Evolutionary conservation across 1,139 yeast genomes (phyloP), one percentile per base, ranked within the genome.

Genomic region (Saccharomyces uvarum): DNA sequence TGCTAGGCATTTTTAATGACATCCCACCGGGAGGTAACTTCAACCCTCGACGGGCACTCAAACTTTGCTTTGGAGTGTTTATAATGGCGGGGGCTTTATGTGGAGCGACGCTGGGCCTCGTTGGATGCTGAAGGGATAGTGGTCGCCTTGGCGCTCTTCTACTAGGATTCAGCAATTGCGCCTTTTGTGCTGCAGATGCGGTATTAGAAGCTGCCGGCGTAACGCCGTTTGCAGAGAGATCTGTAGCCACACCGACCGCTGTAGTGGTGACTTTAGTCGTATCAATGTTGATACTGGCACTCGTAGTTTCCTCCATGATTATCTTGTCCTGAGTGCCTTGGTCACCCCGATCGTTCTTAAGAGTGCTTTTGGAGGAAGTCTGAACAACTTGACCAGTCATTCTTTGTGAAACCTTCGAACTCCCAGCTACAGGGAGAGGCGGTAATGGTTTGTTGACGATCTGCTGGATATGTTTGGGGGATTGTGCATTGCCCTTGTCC

Each of bases 11-110:
- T 54, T 65, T 66, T 38, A 67, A 52, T 8, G 67, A 59, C 69
- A 68, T 65, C 14, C 69, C 69, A 28, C 71, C 71, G 49, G 67
- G 63, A 29, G 71, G 71, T 51, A 70, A 54, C 49, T 68, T 68
- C 56, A 70, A 54, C 2, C 73, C 72, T 54, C 73, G 62, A 48
- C 72, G 65, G 5, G 71, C 70, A 59, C 71, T 68, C 51, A 70
- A 56, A 49, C 72, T 67, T 55, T 63, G 70, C 52, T 63, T 53
- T 46, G 52, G 58, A 9, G 42, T 33, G 6, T 38, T 38, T 13
- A 38, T 38, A 9, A 49, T 26, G 3, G 55, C 27, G 32, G 54
- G 21, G 21, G 51, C 49, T 11, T 47, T 46, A 32, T 48, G 46
- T 31, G 44, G 47, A 1, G 41, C 32, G 6, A 33, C 54, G 13